Conservation (phyloP, 208 protist genomes). For the Trypanosoma melophagium region DNA sequence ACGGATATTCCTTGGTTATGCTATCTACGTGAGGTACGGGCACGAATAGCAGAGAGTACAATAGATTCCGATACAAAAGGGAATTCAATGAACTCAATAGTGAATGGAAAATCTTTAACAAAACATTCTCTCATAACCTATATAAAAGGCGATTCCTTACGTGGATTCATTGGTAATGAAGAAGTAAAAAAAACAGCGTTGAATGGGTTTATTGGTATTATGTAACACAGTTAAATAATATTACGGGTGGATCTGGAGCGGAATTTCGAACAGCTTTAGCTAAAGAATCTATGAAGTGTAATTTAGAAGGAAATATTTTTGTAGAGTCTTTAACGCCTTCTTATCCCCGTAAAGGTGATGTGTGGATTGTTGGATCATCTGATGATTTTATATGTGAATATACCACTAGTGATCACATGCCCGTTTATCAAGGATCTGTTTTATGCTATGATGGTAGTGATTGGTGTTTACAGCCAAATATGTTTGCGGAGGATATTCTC, state of each 20-base stretch:
- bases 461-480: not conserved
- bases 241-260: conserved; percentile 38
- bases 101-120: not conserved
- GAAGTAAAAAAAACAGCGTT: conserved; percentile 39
- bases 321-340: conserved; percentile 22
- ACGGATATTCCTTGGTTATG: conserved; percentile 59
- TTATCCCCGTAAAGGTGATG: conserved; percentile 2
- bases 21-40: conserved; percentile 59
- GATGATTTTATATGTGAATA: conserved; percentile 10
- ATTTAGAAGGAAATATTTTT: conserved; percentile 37
- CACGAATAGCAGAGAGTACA: conserved; percentile 17
- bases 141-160: conserved; percentile 36
- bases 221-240: conserved; percentile 25
- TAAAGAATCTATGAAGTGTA: conserved; percentile 43
- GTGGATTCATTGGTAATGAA: conserved; percentile 28
- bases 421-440: not conserved
- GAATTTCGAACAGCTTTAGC: conserved; percentile 43
- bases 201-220: conserved; percentile 53
- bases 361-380: conserved; percentile 15
- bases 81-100: not conserved
- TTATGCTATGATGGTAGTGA: not conserved
- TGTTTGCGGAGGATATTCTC: conserved; percentile 59
- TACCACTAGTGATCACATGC: not conserved
- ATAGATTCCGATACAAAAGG: not conserved
- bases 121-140: conserved; percentile 33